Evolutionary conservation across 2,329 filamentous ascomycete species (phyloP).

Genomic region (Helotiales sp.): DNA sequence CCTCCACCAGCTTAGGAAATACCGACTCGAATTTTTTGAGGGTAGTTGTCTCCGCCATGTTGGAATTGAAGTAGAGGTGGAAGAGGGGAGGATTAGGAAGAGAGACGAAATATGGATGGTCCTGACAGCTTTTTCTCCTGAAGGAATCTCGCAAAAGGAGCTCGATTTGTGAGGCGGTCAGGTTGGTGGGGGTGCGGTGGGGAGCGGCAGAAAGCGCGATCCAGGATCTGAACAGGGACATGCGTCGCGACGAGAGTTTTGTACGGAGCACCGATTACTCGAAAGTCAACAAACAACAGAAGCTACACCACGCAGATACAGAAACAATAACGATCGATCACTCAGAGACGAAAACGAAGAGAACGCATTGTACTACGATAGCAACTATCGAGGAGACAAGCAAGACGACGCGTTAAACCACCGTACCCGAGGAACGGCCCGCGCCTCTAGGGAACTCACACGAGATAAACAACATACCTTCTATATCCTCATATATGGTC

Average conservation of each 20-base stretch:
- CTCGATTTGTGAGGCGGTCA: constrained; percentile 10
- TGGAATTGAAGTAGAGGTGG: constrained; percentile 22
- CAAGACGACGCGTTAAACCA: background rate
- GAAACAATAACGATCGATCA: too few species aligned
- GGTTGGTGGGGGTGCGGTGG: constrained; percentile 11
- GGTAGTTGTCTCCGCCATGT: constrained; percentile 70
- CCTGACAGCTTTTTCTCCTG: background rate
- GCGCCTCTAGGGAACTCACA: background rate
- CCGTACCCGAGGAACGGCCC: constrained; percentile 5
- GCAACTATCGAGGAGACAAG: background rate
- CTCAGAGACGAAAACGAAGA: background rate
- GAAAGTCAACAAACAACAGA: background rate
- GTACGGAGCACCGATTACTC: background rate
- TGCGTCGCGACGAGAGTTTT: background rate
- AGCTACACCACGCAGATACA: too few species aligned
- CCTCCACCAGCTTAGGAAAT: constrained; percentile 82
- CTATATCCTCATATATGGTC: background rate
- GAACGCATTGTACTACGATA: background rate
- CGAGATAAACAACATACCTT: background rate
- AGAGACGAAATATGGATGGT: background rate
- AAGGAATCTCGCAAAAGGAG: background rate
- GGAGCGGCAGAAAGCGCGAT: constrained; percentile 1
- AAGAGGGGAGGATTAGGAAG: background rate
- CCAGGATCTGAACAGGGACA: background rate
- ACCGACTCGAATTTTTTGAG: constrained; percentile 86